Percentiles rank a stretch among this genome's conserved stretches.
Evolutionary conservation across 441 rosid species (phyloP).

Genomic region (Populus hybrid): DNA sequence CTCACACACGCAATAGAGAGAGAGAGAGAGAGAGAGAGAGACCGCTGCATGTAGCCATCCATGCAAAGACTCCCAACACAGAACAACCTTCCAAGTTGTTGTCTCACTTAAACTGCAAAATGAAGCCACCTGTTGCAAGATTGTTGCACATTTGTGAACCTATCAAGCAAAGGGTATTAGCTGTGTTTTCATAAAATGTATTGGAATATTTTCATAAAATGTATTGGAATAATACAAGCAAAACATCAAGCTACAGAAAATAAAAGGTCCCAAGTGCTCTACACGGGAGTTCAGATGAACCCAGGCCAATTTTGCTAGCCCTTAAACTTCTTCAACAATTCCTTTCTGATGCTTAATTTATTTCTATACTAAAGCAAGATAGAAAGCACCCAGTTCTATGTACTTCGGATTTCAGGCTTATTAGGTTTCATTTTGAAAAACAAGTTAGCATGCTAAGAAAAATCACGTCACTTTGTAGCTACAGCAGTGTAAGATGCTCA

Average conservation of each 20-base stretch:
- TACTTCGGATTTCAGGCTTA: too few species aligned
- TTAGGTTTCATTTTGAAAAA: too few species aligned
- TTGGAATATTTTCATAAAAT: not conserved
- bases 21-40: constrained; percentile 28
- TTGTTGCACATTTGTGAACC: constrained; percentile 92
- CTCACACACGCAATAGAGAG: too few species aligned
- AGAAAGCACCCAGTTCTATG: too few species aligned
- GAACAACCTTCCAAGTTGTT: constrained; percentile 66
- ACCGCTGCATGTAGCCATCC: constrained; percentile 92
- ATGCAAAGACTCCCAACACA: constrained; percentile 84
- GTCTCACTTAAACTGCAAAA: constrained; percentile 84
- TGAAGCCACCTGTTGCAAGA: constrained; percentile 92
- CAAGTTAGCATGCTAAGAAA: too few species aligned
- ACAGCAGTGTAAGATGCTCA: too few species aligned
- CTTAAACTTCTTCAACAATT: not conserved
- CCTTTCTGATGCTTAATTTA: too few species aligned
- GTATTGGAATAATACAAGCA: not conserved
- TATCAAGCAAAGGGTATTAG: constrained; percentile 25
- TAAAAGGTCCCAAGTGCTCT: not conserved
- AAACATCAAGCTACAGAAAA: not conserved
- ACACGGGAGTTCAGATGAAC: not conserved
- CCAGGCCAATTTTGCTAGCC: not conserved
- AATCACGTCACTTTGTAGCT: too few species aligned
- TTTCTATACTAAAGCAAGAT: too few species aligned
- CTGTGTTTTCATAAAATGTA: not conserved